phyloP scores from a whole-genome alignment of 208 protist genomes.

The Dictyostelium gargantuum region DNA sequence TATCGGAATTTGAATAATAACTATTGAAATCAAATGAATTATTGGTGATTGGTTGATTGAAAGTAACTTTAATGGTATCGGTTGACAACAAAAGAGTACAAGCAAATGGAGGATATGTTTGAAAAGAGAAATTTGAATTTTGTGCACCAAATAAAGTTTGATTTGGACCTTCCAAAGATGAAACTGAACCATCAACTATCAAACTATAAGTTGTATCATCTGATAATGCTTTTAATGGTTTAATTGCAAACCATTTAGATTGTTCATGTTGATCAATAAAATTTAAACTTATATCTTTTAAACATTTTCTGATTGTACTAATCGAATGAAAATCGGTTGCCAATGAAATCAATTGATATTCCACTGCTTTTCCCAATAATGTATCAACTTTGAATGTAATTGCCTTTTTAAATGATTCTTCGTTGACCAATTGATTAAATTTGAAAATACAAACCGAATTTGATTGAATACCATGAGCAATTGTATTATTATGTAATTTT shows the following conservation, averaged over 20 bases:
- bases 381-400: not conserved
- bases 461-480: not conserved
- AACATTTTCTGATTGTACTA: not conserved
- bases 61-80: not conserved
- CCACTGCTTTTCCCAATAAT: not conserved
- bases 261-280: not conserved
- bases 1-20: not conserved
- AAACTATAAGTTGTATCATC: not conserved
- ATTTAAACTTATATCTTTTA: not conserved
- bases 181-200: not conserved
- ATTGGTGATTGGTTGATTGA: not conserved
- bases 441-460: not conserved
- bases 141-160: not conserved
- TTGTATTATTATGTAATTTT: not conserved
- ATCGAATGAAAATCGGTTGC: not conserved
- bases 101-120: not conserved
- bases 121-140: not conserved
- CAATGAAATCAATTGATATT: not conserved
- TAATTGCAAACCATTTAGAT: not conserved
- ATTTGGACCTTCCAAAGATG: not conserved
- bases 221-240: not conserved
- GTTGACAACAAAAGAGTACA: not conserved
- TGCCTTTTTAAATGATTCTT: not conserved
- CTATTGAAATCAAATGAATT: not conserved
- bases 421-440: slow-evolving; percentile 16